A percentile compares a stretch with the other conserved stretches of the same genome.
These are phyloP conservation scores for Cymodocea nodosa DNA, from an alignment of 116 monocot species.

Conservation along the genomic window DNA sequence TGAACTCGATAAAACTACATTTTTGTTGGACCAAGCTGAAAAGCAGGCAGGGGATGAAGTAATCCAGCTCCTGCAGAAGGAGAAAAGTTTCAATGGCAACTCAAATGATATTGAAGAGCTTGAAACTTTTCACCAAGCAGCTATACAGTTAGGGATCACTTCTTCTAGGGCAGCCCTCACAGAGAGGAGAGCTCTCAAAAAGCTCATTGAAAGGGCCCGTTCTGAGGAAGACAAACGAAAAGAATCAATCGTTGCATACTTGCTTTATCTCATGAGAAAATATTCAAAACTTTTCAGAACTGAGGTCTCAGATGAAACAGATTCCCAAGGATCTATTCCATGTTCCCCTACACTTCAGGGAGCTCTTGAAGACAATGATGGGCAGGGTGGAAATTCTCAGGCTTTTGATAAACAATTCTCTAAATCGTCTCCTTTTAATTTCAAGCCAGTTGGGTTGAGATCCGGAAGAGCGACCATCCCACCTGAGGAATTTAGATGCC, in stretches of 20 bases:
- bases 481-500: slow-evolving; percentile 78
- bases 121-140: slow-evolving; percentile 61
- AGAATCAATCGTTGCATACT: slow-evolving; percentile 54
- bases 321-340: slow-evolving; percentile 69
- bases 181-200: slow-evolving; percentile 84
- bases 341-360: slow-evolving; percentile 39
- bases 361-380: slow-evolving; percentile 13
- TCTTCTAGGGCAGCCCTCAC: slow-evolving; percentile 73
- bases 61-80: slow-evolving; percentile 58
- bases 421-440: slow-evolving; percentile 40
- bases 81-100: slow-evolving; percentile 21
- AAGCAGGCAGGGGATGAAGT: slow-evolving; percentile 57
- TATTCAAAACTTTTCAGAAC: slow-evolving; percentile 74
- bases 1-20: slow-evolving; percentile 42
- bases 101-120: slow-evolving; percentile 35
- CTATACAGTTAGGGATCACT: slow-evolving; percentile 49
- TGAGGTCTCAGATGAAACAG: slow-evolving; percentile 49
- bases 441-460: slow-evolving; percentile 24
- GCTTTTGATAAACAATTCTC: slow-evolving; percentile 44
- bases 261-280: slow-evolving; percentile 74
- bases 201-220: slow-evolving; percentile 52
- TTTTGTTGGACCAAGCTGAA: slow-evolving; percentile 47
- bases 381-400: slow-evolving; percentile 3
- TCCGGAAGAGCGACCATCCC: slow-evolving; percentile 41
- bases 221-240: slow-evolving; percentile 52